These are phyloP conservation scores for Lipomyces anomalus DNA, from an alignment of 805 yeast genomes.

Conservation along the genomic window DNA sequence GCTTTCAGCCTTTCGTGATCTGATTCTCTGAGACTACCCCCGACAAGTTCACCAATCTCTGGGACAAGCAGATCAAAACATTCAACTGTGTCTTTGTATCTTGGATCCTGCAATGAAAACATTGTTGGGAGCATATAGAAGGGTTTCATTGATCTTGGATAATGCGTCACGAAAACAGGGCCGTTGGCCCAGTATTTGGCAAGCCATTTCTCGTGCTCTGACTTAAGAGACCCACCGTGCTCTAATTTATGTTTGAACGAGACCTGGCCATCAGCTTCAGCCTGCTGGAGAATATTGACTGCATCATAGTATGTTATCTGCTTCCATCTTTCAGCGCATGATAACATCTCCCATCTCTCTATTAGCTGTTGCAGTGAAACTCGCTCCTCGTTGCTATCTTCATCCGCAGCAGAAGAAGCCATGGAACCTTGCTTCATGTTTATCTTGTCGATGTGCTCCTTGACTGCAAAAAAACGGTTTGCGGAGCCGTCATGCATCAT, in stretches of 20 bases:
- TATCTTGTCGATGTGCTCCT: slow-evolving; percentile 6
- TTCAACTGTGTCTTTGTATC: slow-evolving; percentile 55
- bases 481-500: slow-evolving; percentile 5
- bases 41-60: slow-evolving; percentile 86
- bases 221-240: slow-evolving; percentile 70
- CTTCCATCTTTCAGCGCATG: slow-evolving; percentile 49
- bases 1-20: slow-evolving; percentile 41
- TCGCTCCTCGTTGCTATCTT: slow-evolving; percentile 5
- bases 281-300: slow-evolving; percentile 44
- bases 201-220: slow-evolving; percentile 89
- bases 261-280: slow-evolving; percentile 32
- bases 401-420: slow-evolving; percentile 9
- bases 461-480: slow-evolving; percentile 5
- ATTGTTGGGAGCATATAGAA: slow-evolving; percentile 85
- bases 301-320: slow-evolving; percentile 74
- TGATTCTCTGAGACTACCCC: slow-evolving; percentile 91
- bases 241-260: slow-evolving; percentile 41
- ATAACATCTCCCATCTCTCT: slow-evolving; percentile 57
- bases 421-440: neutral
- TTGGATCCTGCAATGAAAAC: slow-evolving; percentile 45
- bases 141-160: slow-evolving; percentile 74
- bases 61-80: slow-evolving; percentile 89
- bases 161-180: slow-evolving; percentile 86
- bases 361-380: slow-evolving; percentile 34
- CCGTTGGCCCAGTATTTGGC: slow-evolving; percentile 59